phyloP scores from a whole-genome alignment of 108 stramenopile species.

The Seminavis robusta region DNA sequence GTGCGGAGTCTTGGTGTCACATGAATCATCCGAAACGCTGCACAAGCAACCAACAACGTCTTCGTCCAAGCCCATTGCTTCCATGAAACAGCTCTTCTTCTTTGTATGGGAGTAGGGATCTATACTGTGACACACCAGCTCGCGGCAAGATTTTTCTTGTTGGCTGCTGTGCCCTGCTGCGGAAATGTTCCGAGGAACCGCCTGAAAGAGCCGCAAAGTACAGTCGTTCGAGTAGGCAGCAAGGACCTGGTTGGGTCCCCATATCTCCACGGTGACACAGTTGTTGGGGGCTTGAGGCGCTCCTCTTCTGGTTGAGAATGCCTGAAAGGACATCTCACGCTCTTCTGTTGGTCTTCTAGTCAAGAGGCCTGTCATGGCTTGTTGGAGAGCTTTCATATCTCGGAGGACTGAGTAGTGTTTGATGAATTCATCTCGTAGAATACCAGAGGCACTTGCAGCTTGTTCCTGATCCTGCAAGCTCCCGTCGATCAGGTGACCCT shows the following conservation, averaged over 20 bases:
- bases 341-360: constrained; percentile 4
- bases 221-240: constrained; percentile 37
- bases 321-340: constrained; percentile 26
- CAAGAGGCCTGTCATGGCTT: constrained; percentile 12
- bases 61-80: constrained; percentile 39
- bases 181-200: not conserved
- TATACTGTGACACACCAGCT: constrained; percentile 19
- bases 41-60: constrained; percentile 40
- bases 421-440: constrained; percentile 26
- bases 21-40: constrained; percentile 8
- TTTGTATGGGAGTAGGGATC: constrained; percentile 39
- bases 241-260: constrained; percentile 26
- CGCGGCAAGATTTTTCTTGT: constrained; percentile 21
- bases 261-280: constrained; percentile 26
- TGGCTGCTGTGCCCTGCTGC: too few relatives aligned
- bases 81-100: constrained; percentile 25
- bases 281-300: constrained; percentile 15
- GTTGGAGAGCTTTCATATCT: constrained; percentile 19
- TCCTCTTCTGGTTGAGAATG: constrained; percentile 14
- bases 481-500: not conserved
- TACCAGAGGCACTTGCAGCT: not conserved
- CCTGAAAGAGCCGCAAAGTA: constrained; percentile 40
- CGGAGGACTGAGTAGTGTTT: constrained; percentile 37
- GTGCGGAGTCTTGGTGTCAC: constrained; percentile 5
- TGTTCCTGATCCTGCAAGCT: not conserved